Evolutionary conservation across 1,284 basidiomycete species (phyloP), one percentile per base, ranked within the genome.

Genomic region (Vanrija humicola): DNA sequence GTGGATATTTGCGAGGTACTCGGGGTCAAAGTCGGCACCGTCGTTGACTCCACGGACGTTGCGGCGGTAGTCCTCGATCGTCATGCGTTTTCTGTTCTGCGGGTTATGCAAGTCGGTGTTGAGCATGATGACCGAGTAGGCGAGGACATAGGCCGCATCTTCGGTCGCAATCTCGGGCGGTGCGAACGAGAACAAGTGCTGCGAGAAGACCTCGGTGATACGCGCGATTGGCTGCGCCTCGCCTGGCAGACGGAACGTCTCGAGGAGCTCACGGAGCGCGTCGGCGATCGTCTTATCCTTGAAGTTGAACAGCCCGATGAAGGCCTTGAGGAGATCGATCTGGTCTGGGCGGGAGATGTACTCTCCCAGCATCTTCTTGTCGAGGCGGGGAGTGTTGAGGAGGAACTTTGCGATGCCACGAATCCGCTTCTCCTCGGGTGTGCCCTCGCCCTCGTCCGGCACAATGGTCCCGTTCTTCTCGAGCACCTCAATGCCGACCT

Each of bases 51-150:
- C 95, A 60, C 91, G 84, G 51, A 99, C 78, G 74, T 99, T 99
- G 63, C 85, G 84, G 70, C 83, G 84, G 75, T 98, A 99, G 67
- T 98, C 96, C 48, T 96, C 92, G 58, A 96, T 83, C 0, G 90
- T 83, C 96, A 98, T 99, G 7, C 91, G 84, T 85, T 95, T 95
- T 87, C 88, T 80, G 62, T 95, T 84, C 81, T 97, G 93, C n/a
- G 95, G 93, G 73, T 91, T 98, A 75, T 98, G 95, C 56, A 86
- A 83, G 78, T 99, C 96, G 2, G 96, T 98, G 76, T 99, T 99
- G 55, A 99, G 84, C 92, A 99, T 86, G 75, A 99, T 98, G 62
- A 99, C 87, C 0, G 95, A 97, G 75, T 88, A 99, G 0, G 95
- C 85, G 25, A 99, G 78, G 3, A 99, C 89, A 76, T 97, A 96